Base-by-base conservation (phyloP, 495 filamentous ascomycete genomes). In the Pyrenula aspistea region DNA sequence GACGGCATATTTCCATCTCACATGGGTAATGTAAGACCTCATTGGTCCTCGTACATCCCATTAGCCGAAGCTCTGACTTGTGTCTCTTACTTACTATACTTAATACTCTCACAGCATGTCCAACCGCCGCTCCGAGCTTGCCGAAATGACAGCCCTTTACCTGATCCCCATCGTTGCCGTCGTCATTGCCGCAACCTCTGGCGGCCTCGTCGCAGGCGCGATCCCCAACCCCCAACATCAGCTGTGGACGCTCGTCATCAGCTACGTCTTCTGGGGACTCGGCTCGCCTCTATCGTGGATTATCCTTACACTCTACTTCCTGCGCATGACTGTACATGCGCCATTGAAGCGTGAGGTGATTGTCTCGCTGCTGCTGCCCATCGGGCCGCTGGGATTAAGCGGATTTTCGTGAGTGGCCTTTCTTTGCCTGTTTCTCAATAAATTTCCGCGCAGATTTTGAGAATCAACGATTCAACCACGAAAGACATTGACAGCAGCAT, bases 201-300 rank as follows among this genome's bases (percentile, higher is more conserved):
- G 78, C 0, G 68, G 60, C 22, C 59, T 78, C 19, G 74, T 82
- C 10, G 78, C 79, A 0, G 66, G 61, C 2, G 65, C 65, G 1
- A 60, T 82, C 1, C 67, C 71, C 1, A 60, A 75, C 51, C 59
- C 61, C 0, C 56, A 71, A 31, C 67, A 76, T 54, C 71, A 70
- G 12, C 63, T 81, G 0, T 68, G 70, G 63, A 81, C 77, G 0
- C 59, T 81, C 49, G 56, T 81, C 21, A 67, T 67, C 22, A 71
- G 69, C 42, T 81, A 82, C 60, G 62, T 77, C 23, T 68, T 81
- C 54, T 80, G 75, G 71, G 78, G 77, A 20, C 76, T 67, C 24
- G 79, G 77, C 8, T 55, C 75, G 53, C 74, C 76, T 2, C 67
- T 81, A 12, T 70, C 77, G 12, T 60, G 72, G 62, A 65, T 67